Evolutionary conservation across 1,284 basidiomycete species (phyloP).

Genomic region (Trametes versicolor): DNA sequence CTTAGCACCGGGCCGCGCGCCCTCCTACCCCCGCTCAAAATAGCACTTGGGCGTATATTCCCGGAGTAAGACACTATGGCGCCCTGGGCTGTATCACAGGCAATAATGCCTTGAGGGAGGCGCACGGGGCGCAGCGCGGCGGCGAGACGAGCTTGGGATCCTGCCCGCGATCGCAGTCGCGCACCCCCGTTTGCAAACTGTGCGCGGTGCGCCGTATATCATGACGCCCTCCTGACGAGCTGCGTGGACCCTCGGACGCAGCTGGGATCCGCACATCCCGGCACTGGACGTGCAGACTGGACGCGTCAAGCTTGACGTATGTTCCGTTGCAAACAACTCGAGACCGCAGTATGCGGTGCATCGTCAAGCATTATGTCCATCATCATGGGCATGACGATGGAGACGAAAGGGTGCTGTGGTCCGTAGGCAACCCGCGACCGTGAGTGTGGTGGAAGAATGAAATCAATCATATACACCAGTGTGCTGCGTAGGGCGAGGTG

Average conservation of each 20-base stretch:
- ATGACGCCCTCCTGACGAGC: not conserved
- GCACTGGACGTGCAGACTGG: not conserved
- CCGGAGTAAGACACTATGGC: not conserved
- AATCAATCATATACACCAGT: conserved; percentile 10
- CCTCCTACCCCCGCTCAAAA: not conserved
- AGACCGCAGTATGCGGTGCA: conserved; percentile 1
- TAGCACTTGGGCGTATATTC: not conserved
- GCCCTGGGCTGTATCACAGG: not conserved
- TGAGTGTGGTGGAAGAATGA: too few relatives aligned
- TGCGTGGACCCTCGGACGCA: not conserved
- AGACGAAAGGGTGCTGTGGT: not conserved
- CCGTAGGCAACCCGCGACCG: not conserved
- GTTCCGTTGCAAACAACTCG: not conserved
- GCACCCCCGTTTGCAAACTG: not conserved
- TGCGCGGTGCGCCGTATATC: not conserved
- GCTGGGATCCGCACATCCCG: conserved; percentile 9
- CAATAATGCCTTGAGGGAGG: not conserved
- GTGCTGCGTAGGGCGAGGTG: not conserved
- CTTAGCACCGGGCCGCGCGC: not conserved
- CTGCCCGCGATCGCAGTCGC: conserved; percentile 5
- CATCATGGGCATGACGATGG: not conserved
- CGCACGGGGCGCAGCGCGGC: not conserved
- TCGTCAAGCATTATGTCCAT: not conserved
- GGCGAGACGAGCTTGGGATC: conserved; percentile 10
- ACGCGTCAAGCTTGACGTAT: not conserved